Evolutionary conservation across 495 filamentous ascomycete species (phyloP).

Genomic region (Aspergillus bertholletiae): DNA sequence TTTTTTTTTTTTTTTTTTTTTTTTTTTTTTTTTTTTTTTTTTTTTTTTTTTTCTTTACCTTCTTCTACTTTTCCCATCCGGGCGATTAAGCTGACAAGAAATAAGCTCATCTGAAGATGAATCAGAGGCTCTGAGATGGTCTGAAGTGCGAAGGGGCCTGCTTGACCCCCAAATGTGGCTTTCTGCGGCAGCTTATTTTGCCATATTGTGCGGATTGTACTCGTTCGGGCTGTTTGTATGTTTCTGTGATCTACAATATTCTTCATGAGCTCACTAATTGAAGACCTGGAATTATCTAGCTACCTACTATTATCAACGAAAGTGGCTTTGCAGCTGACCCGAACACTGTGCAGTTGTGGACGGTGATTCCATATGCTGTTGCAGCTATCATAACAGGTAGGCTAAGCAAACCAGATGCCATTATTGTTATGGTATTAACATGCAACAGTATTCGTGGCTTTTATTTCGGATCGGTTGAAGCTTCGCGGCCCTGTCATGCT

Average conservation of each 20-base stretch:
- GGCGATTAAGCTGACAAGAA: not conserved
- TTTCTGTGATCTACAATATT: not conserved
- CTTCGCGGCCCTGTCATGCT: constrained; percentile 47
- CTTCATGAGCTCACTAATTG: constrained; percentile 2
- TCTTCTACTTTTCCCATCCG: too few species aligned
- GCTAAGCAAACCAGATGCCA: constrained; percentile 27
- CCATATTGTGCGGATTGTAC: constrained; percentile 40
- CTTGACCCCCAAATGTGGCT: constrained; percentile 37
- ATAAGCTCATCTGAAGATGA: constrained; percentile 25
- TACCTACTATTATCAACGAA: constrained; percentile 76
- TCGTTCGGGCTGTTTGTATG: constrained; percentile 44
- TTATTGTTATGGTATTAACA: not conserved
- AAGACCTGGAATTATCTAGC: constrained; percentile 9
- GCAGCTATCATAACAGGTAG: constrained; percentile 72
- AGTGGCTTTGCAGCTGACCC: constrained; percentile 59
- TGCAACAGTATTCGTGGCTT: constrained; percentile 33
- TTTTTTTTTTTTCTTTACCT: too few species aligned
- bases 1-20: too few species aligned
- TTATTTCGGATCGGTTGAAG: constrained; percentile 43
- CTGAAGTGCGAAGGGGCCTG: constrained; percentile 37
- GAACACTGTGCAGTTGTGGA: constrained; percentile 74
- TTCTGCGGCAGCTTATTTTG: constrained; percentile 41
- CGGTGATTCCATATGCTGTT: constrained; percentile 81
- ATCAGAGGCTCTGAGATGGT: constrained; percentile 36
- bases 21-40: too few species aligned